Conservation (phyloP, 768 basidiomycete genomes). For the Botryobasidium botryosum region DNA sequence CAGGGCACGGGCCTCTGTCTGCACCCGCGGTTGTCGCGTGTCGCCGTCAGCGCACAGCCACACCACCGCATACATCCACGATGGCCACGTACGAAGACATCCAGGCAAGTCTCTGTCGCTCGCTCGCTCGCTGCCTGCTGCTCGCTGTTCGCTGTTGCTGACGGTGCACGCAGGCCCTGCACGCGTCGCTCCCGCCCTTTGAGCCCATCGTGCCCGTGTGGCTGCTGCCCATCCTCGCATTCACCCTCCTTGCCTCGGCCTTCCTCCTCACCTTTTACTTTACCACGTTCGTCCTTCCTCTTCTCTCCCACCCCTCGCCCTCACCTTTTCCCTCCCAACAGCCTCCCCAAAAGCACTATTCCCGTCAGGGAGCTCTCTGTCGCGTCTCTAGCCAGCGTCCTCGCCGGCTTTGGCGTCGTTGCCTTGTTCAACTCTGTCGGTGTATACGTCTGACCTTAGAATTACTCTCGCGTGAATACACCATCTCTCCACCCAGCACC, state of each 20-base stretch:
- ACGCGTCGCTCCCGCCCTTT: conserved; percentile 53
- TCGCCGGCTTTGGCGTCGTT: conserved; percentile 80
- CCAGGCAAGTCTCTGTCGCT: conserved; percentile 10
- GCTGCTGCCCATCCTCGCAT: conserved; percentile 57
- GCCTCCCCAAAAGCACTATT: conserved; percentile 56
- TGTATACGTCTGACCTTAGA: conserved; percentile 66
- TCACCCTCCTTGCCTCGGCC: conserved; percentile 51
- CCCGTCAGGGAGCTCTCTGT: conserved; percentile 51
- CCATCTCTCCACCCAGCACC: too few relatives aligned
- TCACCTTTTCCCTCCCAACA: conserved; percentile 20
- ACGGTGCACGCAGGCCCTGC: conserved; percentile 48
- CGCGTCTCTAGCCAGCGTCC: conserved; percentile 52
- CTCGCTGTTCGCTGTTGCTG: background rate
- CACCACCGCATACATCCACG: background rate
- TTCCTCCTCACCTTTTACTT: conserved; percentile 85
- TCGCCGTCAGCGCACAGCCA: too few relatives aligned
- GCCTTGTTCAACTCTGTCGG: conserved; percentile 76
- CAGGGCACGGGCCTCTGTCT: too few relatives aligned
- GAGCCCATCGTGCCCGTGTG: conserved; percentile 47
- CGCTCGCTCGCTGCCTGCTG: conserved; percentile 1
- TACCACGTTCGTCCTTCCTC: conserved; percentile 32
- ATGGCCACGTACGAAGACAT: conserved; percentile 11
- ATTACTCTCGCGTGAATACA: too few relatives aligned
- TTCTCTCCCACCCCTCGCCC: conserved; percentile 8
- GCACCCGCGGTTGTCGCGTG: background rate